A percentile compares a stretch with the other conserved stretches of the same genome.
phyloP scores from a whole-genome alignment of 2,329 filamentous ascomycete species.

The Sclerotinia borealis region DNA sequence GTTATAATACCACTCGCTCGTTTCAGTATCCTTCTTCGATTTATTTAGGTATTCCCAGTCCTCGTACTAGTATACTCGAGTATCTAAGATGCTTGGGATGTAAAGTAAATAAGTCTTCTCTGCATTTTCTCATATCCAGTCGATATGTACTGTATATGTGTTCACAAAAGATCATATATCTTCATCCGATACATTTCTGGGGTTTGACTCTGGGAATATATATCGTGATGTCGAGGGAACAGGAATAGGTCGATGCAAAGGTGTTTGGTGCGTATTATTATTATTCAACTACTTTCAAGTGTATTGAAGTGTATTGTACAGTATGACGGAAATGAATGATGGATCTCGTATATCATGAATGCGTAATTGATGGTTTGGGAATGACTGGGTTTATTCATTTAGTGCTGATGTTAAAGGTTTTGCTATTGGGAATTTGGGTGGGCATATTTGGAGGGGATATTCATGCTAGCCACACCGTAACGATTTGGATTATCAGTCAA shows the following conservation, averaged over 20 bases:
- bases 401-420: no score
- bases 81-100: constrained; percentile 46
- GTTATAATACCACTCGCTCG: constrained; percentile 44
- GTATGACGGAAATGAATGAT: no score
- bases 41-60: constrained; percentile 45
- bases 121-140: constrained; percentile 21
- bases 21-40: constrained; percentile 42
- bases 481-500: background rate
- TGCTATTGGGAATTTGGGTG: no score
- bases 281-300: no score
- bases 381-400: no score
- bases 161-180: constrained; percentile 39
- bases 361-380: no score
- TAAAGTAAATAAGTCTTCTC: constrained; percentile 41
- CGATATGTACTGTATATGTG: constrained; percentile 37
- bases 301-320: no score
- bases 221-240: constrained; percentile 46
- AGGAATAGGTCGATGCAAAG: no score
- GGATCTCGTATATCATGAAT: no score
- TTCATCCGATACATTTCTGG: constrained; percentile 31
- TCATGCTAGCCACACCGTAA: background rate
- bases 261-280: no score
- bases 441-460: no score
- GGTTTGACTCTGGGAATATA: constrained; percentile 47
- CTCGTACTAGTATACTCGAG: no score